Percentiles rank a stretch among this genome's conserved stretches.
Conservation (phyloP, 148 eudicot genomes). For the Linanthus parryae region DNA sequence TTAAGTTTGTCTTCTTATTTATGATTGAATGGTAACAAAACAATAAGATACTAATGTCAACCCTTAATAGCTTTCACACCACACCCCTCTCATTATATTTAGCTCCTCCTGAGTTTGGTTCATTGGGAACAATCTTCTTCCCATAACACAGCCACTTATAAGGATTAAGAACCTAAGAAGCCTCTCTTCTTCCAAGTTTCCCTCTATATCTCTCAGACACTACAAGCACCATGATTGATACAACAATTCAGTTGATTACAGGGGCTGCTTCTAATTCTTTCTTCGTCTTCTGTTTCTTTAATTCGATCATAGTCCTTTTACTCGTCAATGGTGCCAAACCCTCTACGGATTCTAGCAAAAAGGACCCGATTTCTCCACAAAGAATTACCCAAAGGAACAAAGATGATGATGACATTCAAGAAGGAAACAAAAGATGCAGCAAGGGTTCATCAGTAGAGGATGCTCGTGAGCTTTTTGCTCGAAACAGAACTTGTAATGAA, state of each 20-base stretch:
- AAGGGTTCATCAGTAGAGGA: neutral
- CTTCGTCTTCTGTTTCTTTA: conserved; percentile 54
- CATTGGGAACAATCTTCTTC: conserved; percentile 22
- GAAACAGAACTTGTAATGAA: neutral
- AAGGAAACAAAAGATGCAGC: too few relatives aligned
- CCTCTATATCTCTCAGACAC: too few relatives aligned
- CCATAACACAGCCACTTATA: neutral
- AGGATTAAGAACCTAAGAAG: neutral
- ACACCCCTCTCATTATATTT: conserved; percentile 20
- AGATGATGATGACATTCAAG: neutral
- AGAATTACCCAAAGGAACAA: neutral
- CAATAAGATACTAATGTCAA: too few relatives aligned
- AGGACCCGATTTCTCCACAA: neutral
- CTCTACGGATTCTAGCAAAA: conserved; percentile 1
- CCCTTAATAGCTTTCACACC: conserved; percentile 33
- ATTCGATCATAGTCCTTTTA: conserved; percentile 47
- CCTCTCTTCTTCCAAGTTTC: too few relatives aligned
- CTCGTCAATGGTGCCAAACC: conserved; percentile 27
- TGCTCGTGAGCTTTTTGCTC: too few relatives aligned
- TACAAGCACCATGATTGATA: too few relatives aligned
- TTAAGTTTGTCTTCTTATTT: too few relatives aligned
- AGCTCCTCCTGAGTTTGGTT: too few relatives aligned
- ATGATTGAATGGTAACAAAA: too few relatives aligned
- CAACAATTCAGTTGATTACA: conserved; percentile 39
- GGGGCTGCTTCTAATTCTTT: conserved; percentile 45